Conservation (phyloP, 495 filamentous ascomycete species). For the Platismatia glauca region DNA sequence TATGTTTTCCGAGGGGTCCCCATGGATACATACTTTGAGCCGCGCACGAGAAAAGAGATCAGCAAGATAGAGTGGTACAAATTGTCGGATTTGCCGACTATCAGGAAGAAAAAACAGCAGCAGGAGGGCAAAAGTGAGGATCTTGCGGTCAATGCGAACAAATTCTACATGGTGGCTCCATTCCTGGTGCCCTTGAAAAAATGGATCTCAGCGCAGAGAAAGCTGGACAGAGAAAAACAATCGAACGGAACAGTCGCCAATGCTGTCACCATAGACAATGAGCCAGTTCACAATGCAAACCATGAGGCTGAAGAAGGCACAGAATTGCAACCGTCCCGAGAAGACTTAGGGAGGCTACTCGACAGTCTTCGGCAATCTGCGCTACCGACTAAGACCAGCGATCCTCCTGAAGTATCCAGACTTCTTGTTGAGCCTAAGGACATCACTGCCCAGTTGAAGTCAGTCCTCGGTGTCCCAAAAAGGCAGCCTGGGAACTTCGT, state of each 20-base stretch:
- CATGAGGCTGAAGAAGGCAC: background rate
- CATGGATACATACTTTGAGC: conserved; percentile 76
- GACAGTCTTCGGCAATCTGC: conserved; percentile 19
- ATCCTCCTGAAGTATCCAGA: conserved; percentile 35
- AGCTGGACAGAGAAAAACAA: conserved; percentile 38
- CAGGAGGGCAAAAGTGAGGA: conserved; percentile 43
- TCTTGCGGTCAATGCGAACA: conserved; percentile 60
- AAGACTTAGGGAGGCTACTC: conserved; percentile 17
- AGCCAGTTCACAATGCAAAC: background rate
- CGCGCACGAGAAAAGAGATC: conserved; percentile 91
- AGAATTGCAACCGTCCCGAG: background rate
- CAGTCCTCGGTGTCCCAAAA: conserved; percentile 37
- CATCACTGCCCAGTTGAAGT: conserved; percentile 43
- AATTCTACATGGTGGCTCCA: conserved; percentile 96
- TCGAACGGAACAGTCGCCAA: background rate
- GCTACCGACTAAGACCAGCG: conserved; percentile 24
- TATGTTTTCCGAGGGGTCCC: conserved; percentile 85
- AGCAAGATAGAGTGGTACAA: conserved; percentile 92
- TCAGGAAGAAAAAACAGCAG: conserved; percentile 57
- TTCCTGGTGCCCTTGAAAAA: conserved; percentile 79
- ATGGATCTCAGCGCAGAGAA: conserved; percentile 81
- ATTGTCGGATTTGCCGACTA: conserved; percentile 75
- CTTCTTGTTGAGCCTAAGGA: conserved; percentile 5
- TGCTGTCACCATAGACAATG: background rate
- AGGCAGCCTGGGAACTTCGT: conserved; percentile 8